Base-by-base conservation (phyloP, 805 yeast species). In the Yarrowia yakushimensis region DNA sequence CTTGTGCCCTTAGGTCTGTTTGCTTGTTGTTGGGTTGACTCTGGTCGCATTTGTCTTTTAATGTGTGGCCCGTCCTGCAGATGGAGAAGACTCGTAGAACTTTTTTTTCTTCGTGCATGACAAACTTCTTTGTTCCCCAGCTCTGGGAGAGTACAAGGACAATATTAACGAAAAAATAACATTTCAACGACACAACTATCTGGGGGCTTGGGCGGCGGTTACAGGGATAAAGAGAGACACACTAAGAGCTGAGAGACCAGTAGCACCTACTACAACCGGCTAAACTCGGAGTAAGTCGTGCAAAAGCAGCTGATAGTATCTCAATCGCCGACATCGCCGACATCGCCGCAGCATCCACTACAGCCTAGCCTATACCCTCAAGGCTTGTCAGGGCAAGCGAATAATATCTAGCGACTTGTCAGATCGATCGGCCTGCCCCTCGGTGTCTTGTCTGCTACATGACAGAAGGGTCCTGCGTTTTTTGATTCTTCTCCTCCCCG, bases 401-500 rank as follows among this genome's bases (percentile, higher is more conserved):
- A 45, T 45, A 45, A 45, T 30, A 45, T 45, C 36, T 4, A n/a
- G 7, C 18, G n/a, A 11, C 27, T 27, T 45, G 52, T 30, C 52
- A 45, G 52, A 45, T 30, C 17, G 52, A 45, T 45, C 52, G 23
- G 27, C 50, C 13, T 45, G 50, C 52, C 52, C 52, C 52, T 30
- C 52, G 30, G 36, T 18, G 23, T 28, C 36, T 30, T 43, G 33
- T 42, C 48, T 25, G 22, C n/a, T 20, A 9, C 9, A 15, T 45
- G 52, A 45, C 52, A 45, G 27, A 30, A 30, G 36, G 52, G 52
- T 45, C 52, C 52, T 45, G 52, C 52, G 36, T 45, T 45, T 45
- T 18, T 28, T 13, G 12, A 25, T 30, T 45, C 36, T 30, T 13
- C 18, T 45, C 27, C 52, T 3, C 18, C 18, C 36, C 36, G 52